Base-by-base conservation (phyloP, 306 rosid species). In the Dryas octopetala region DNA sequence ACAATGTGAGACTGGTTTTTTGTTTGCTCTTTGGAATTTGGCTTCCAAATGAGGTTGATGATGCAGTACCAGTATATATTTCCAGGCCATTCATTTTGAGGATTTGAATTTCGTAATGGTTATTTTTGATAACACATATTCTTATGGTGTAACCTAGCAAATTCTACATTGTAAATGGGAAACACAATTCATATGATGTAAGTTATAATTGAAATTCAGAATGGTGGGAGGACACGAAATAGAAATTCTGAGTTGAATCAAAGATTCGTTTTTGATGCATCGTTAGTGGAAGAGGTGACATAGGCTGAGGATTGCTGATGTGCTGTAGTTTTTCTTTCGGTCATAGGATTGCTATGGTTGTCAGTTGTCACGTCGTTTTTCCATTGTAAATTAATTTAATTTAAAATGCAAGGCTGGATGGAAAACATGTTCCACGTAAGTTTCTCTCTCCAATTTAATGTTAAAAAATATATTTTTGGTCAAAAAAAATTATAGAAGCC, bases 71-170 rank as follows among this genome's bases (percentile, higher is more conserved):
- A 51, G 5, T 13, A 14, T 14, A 4, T 57, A 45, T 58, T 23
- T 63, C 57, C 67, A 1, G 76, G 51, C 17, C 64, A 51, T 41
- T 70, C 74, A 55, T n/a, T 16, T 62, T 57, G 53, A 26, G 10
- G 68, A 46, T 26, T 28, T 9, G 16, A 32, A 38, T 26, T 47
- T 46, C 7, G 40, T n/a, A 28, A 9, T 38, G 66, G 65, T 28
- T 7, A 4, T 68, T 16, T 23, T 26, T 3, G 1, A 48, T 26
- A 14, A 55, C 76, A 23, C 67, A 46, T 58, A 14, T 38, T 62
- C 66, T 38, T 62, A 32, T 2, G 13, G 17, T 26, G 46, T 26
- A 7, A 47, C 58, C 17, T 59, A n/a, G 47, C 7, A 73, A 32
- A 26, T 72, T 55, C 44, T 14, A 16, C 49, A 26, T 14, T 73